These are phyloP conservation scores for Populus simonii DNA, from an alignment of 345 rosid genomes.

Conservation along the genomic window DNA sequence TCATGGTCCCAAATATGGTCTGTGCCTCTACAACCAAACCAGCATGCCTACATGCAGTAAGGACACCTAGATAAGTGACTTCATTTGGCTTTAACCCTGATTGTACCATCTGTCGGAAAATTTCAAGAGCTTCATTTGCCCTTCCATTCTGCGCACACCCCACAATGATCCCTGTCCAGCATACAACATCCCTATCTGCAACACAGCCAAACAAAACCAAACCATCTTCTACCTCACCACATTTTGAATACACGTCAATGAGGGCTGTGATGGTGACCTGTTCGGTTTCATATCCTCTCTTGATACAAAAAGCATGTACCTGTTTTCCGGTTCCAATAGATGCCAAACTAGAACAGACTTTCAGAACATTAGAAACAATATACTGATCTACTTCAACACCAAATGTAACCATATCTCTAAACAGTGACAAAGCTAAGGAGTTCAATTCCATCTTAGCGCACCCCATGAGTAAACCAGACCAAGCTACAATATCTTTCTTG, in stretches of 20 bases:
- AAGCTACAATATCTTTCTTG: conserved; percentile 53
- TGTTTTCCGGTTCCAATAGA: conserved; percentile 57
- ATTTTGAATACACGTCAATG: conserved; percentile 60
- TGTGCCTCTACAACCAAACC: conserved; percentile 57
- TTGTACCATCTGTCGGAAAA: conserved; percentile 49
- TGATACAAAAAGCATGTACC: conserved; percentile 55
- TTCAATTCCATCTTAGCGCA: conserved; percentile 46
- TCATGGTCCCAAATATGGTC: conserved; percentile 49
- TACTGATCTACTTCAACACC: conserved; percentile 47
- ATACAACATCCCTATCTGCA: conserved; percentile 49
- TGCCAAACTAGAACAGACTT: conserved; percentile 55
- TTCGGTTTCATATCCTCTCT: conserved; percentile 54
- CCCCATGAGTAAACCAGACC: conserved; percentile 58
- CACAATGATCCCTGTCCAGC: conserved; percentile 70
- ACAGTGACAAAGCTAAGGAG: conserved; percentile 41
- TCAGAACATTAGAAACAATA: conserved; percentile 51
- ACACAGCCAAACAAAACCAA: conserved; percentile 42
- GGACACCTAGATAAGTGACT: conserved; percentile 63
- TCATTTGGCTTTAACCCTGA: conserved; percentile 62
- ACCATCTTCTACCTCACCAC: conserved; percentile 59
- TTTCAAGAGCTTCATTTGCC: conserved; percentile 45
- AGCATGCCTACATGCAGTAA: conserved; percentile 69
- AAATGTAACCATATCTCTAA: conserved; percentile 43
- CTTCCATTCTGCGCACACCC: conserved; percentile 78
- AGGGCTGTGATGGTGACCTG: conserved; percentile 46